Conservation (phyloP, 2,329 filamentous ascomycete genomes). For the Lachnellula cervina region DNA sequence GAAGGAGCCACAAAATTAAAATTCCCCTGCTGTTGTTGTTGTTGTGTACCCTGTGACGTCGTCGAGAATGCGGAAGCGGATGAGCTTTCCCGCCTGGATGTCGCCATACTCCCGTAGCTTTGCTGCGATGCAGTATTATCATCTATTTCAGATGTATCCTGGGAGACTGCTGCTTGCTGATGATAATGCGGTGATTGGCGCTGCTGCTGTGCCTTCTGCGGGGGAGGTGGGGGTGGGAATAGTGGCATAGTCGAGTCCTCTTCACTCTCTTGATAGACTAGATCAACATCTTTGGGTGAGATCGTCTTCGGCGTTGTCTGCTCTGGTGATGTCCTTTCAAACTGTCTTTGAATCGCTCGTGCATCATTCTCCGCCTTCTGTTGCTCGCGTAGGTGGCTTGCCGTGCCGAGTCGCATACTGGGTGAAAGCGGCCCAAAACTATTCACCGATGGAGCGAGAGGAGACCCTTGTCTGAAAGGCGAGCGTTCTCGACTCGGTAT, state of each 20-base stretch:
- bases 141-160: slow-evolving; percentile 30
- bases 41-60: slow-evolving; percentile 23
- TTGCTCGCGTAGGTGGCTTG: slow-evolving; percentile 56
- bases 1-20: slow-evolving; percentile 44
- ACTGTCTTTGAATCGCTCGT: slow-evolving; percentile 34
- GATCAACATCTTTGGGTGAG: slow-evolving; percentile 84
- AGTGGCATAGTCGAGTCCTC: slow-evolving; percentile 66
- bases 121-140: slow-evolving; percentile 34
- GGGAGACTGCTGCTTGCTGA: slow-evolving; percentile 21
- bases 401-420: slow-evolving; percentile 45
- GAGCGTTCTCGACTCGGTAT: slow-evolving; percentile 61
- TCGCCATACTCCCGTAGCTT: slow-evolving; percentile 39
- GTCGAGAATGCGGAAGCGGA: slow-evolving; percentile 30
- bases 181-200: slow-evolving; percentile 37
- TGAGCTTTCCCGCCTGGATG: slow-evolving; percentile 35
- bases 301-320: slow-evolving; percentile 73
- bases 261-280: slow-evolving; percentile 77
- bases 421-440: slow-evolving; percentile 32
- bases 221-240: slow-evolving; percentile 51
- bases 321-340: slow-evolving; percentile 34
- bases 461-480: slow-evolving; percentile 72
- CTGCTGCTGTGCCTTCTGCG: slow-evolving; percentile 37
- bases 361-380: slow-evolving; percentile 57
- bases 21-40: slow-evolving; percentile 21
- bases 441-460: slow-evolving; percentile 44